phyloP scores from a whole-genome alignment of 2,329 filamentous ascomycete genomes.

The Calonectria pteridis region DNA sequence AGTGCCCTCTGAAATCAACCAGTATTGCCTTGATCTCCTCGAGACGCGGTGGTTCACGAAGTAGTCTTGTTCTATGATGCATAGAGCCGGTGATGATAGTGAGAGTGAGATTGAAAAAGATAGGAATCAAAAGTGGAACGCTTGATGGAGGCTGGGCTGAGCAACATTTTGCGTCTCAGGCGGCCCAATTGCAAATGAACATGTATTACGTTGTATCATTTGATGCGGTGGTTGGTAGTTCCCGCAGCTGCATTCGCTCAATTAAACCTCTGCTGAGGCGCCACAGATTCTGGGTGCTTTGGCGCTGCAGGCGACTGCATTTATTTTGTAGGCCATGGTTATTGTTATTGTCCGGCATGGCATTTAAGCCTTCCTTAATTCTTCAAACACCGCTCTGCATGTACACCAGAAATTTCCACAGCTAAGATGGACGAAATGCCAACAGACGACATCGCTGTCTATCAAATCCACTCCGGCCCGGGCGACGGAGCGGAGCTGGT shows the following conservation, averaged over 20 bases:
- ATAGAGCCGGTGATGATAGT: background rate
- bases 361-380: background rate
- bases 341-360: background rate
- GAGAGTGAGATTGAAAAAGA: background rate
- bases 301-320: background rate
- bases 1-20: too few species aligned
- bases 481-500: slow-evolving; percentile 1
- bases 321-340: too few species aligned
- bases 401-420: background rate
- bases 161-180: background rate
- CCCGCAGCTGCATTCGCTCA: background rate
- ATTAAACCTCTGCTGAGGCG: background rate
- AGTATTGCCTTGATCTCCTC: background rate
- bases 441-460: background rate
- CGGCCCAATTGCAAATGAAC: background rate
- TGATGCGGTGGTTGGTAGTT: too few species aligned
- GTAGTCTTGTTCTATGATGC: background rate
- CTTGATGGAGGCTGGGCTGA: background rate
- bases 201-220: background rate
- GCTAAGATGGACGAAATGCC: background rate
- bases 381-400: background rate
- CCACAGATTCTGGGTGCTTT: background rate
- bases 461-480: background rate
- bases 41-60: background rate
- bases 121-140: background rate